phyloP scores from a whole-genome alignment of 2,329 filamentous ascomycete species.

The Pleurostoma richardsiae region DNA sequence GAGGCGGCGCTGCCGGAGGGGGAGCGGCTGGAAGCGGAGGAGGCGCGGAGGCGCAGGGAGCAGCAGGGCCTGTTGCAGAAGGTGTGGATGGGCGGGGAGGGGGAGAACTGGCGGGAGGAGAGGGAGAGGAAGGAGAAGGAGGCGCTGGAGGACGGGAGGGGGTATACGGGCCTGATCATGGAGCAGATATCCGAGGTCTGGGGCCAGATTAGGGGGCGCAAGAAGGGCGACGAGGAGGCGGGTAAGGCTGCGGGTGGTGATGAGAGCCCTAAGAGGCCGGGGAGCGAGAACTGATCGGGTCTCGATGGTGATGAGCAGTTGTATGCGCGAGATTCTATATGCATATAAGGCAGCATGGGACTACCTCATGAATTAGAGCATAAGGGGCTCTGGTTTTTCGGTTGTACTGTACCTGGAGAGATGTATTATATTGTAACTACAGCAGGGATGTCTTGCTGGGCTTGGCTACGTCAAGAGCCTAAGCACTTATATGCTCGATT shows the following conservation, averaged over 20 bases:
- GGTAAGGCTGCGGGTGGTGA: constrained; percentile 21
- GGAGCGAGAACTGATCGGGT: constrained; percentile 6
- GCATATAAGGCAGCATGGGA: constrained; percentile 4
- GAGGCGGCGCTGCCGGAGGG: constrained; percentile 24
- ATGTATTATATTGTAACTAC: constrained; percentile 1
- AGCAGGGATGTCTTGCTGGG: too few species aligned
- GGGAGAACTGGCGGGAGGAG: constrained; percentile 49
- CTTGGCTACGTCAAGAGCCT: too few species aligned
- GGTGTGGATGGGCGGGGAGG: constrained; percentile 55
- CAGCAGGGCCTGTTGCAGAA: constrained; percentile 29
- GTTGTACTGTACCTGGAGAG: background rate
- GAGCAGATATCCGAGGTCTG: constrained; percentile 54
- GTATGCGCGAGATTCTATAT: background rate
- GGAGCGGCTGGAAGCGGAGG: constrained; percentile 23
- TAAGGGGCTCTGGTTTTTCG: too few species aligned
- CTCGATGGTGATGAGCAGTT: background rate
- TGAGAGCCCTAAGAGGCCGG: too few species aligned
- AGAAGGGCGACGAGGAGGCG: constrained; percentile 19
- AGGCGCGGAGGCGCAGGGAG: constrained; percentile 13
- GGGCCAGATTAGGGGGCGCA: constrained; percentile 15
- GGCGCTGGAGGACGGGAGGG: constrained; percentile 50
- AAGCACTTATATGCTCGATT: too few species aligned
- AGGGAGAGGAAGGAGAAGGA: constrained; percentile 45
- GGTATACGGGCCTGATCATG: constrained; percentile 50
- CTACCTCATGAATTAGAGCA: too few species aligned